A percentile compares a stretch with the other conserved stretches of the same genome.
phyloP scores from a whole-genome alignment of 805 yeast species.

The Candida khao-thaluensis region DNA sequence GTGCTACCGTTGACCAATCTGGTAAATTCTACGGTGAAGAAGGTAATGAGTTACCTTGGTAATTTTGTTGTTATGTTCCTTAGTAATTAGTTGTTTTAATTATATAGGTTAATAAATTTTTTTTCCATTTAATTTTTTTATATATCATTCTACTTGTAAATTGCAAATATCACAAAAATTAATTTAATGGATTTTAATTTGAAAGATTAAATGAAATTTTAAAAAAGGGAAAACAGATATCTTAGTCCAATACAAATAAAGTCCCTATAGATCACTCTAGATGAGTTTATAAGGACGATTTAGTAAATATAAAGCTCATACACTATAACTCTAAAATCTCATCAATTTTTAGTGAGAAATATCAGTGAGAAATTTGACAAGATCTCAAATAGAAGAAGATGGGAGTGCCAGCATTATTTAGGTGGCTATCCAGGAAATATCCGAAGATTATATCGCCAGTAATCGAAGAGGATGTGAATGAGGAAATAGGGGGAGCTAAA shows the following conservation, averaged over 20 bases:
- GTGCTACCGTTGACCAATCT: slow-evolving; percentile 6
- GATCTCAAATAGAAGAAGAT: slow-evolving; percentile 27
- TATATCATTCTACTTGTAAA: too few relatives aligned
- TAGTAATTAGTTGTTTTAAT: too few relatives aligned
- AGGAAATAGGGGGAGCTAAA: slow-evolving; percentile 63
- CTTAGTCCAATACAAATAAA: too few relatives aligned
- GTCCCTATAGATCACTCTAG: too few relatives aligned
- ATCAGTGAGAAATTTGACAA: neutral
- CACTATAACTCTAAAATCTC: neutral
- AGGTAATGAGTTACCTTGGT: slow-evolving; percentile 7
- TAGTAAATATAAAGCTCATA: too few relatives aligned
- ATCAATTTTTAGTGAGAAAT: neutral
- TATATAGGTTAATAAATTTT: neutral
- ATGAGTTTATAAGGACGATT: too few relatives aligned
- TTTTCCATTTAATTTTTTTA: too few relatives aligned
- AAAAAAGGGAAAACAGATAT: too few relatives aligned
- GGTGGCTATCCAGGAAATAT: slow-evolving; percentile 92
- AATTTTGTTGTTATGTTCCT: too few relatives aligned
- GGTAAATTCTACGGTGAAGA: slow-evolving; percentile 9
- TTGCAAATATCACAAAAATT: too few relatives aligned
- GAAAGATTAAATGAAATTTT: too few relatives aligned
- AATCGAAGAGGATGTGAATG: slow-evolving; percentile 66
- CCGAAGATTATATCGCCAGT: slow-evolving; percentile 94
- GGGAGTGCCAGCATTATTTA: slow-evolving; percentile 98
- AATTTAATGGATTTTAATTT: too few relatives aligned